Evolutionary conservation across 2,329 filamentous ascomycete species (phyloP).

Genomic region (Paecilomyces sp.): DNA sequence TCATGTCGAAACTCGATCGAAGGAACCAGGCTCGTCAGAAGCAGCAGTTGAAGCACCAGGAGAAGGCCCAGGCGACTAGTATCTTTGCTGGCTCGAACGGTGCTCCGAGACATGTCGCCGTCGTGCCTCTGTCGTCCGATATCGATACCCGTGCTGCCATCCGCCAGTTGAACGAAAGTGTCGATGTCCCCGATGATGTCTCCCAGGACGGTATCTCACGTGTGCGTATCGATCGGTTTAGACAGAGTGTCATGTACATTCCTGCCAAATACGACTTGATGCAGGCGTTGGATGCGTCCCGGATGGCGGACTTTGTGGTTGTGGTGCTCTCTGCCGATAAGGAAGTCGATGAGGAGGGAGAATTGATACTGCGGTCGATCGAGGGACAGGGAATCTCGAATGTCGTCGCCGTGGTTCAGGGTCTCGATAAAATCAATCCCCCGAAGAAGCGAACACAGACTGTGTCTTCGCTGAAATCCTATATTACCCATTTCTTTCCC

Average conservation of each 20-base stretch:
- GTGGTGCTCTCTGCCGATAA: constrained; percentile 74
- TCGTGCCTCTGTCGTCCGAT: constrained; percentile 75
- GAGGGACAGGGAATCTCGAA: constrained; percentile 94
- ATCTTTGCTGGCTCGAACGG: constrained; percentile 83
- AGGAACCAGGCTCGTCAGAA: constrained; percentile 92
- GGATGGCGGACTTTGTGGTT: constrained; percentile 84
- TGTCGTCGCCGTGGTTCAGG: constrained; percentile 76
- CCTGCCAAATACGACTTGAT: constrained; percentile 66
- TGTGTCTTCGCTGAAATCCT: constrained; percentile 77
- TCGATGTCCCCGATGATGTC: constrained; percentile 67
- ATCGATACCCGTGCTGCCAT: constrained; percentile 63
- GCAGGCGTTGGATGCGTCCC: constrained; percentile 74
- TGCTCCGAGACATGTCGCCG: constrained; percentile 78
- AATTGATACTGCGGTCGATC: constrained; percentile 76
- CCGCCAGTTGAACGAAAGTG: constrained; percentile 63
- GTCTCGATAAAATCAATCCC: constrained; percentile 69
- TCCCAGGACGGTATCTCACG: constrained; percentile 52
- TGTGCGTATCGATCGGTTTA: constrained; percentile 79
- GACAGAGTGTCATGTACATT: constrained; percentile 86
- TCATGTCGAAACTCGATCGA: constrained; percentile 95
- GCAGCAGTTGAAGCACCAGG: constrained; percentile 73
- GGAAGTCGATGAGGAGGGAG: constrained; percentile 70
- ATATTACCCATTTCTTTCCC: constrained; percentile 90
- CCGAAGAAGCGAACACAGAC: constrained; percentile 71
- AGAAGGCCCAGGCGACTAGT: constrained; percentile 69